Evolutionary conservation across 208 protist species (phyloP), one percentile per base, ranked within the genome.

Genomic region (Wallacemonas collosoma): DNA sequence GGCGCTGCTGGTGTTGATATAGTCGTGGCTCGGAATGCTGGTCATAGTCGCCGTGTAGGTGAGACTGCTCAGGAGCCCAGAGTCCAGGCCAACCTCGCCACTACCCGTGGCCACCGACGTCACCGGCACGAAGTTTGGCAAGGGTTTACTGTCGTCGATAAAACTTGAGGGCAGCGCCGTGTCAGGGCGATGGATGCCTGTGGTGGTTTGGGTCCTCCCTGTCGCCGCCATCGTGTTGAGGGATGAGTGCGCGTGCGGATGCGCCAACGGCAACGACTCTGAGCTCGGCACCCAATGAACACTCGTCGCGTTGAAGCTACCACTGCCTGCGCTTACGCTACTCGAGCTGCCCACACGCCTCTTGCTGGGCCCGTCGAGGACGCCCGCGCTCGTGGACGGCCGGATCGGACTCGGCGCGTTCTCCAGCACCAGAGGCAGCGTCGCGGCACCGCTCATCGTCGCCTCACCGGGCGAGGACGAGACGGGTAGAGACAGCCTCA

Each of bases 91-190:
- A 1, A 41, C 39, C n/a, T 48, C 60, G 4, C 41, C 60, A 41
- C 40, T 11, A 8, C 60, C 40, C 15, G n/a, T 41, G 15, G n/a
- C 43, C 14, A 45, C 12, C 8, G 40, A 12, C 6, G 11, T 17
- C 4, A 65, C 60, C 40, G 60, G 60, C 14, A 41, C 36, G 60
- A 65, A 65, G 60, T 41, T 51, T 17, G 60, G 60, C 41, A 65
- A 41, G 15, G 60, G 60, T 35, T 65, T 65, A 17, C 60, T 65
- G 41, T 65, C 60, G 17, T 65, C 60, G 9, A 65, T 48, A 15
- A 65, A 50, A 41, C 60, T 65, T 41, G 36, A 39, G 6, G 60
- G 60, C 9, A 65, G 60, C 11, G 60, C 60, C 40, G 60, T 65
- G 60, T 65, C 60, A 8, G 60, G 60, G 14, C 60, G 60, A 3